Base-by-base conservation (phyloP, 2,329 filamentous ascomycete genomes). In the Colletotrichum sublineola region DNA sequence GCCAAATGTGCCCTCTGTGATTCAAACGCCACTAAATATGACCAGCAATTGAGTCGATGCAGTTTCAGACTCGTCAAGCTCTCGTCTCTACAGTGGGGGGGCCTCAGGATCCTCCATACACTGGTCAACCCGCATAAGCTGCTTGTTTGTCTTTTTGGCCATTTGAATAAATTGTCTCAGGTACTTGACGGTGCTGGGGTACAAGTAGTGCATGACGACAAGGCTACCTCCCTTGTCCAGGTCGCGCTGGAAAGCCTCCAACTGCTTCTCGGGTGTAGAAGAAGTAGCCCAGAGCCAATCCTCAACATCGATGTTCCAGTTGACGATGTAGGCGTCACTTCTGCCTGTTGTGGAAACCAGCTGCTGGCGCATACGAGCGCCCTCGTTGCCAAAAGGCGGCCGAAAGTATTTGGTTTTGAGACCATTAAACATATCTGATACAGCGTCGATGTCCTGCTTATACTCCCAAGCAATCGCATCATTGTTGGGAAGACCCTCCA, bases 261-360 rank as follows among this genome's bases (percentile, higher is more conserved):
- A 81, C 81, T 93, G 91, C 77, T 90, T 90, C 82, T 92, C 88
- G 1, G 91, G 91, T 1, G 90, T 92, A 42, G 81, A 76, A 0
- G 85, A 86, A 77, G 86, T 81, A 0, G 89, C 91, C 89, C 90
- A 93, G 24, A 91, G 78, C 90, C 90, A 93, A 79, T 93, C 91
- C 82, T 93, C 89, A 31, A 93, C 88, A 76, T 93, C 91, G 56
- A 93, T 89, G 76, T 86, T 90, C 91, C 91, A 93, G 78, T 89
- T 90, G 63, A 92, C 87, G 57, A 93, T 88, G 75, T 88, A 87
- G 1, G 89, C 86, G 20, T 87, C 84, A 4, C 85, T 81, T 24
- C 86, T 84, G 24, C 79, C 80, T 46, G 86, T 83, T 0, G 87
- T 85, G 1, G 84, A 82, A 0, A 89, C 87, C n/a, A 93, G 85